A percentile compares a stretch with the other conserved stretches of the same genome.
phyloP scores from a whole-genome alignment of 1,284 basidiomycete species.

The Sanghuangporus sanghuang region DNA sequence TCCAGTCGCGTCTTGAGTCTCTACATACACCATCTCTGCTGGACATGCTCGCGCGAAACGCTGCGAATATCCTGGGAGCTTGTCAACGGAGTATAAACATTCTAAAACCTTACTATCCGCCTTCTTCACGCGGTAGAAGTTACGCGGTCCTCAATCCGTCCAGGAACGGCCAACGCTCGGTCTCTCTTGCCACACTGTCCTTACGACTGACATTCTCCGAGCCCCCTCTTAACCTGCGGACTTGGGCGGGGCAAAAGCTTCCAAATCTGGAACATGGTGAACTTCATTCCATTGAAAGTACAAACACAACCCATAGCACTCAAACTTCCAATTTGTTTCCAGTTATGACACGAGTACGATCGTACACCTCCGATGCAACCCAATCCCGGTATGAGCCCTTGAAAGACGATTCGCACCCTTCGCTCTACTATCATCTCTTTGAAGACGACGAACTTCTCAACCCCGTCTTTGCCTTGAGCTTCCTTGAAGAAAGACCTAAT shows the following conservation, averaged over 20 bases:
- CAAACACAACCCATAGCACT: not conserved
- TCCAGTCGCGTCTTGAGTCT: not conserved
- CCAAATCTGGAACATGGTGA: too few relatives aligned
- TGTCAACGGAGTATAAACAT: not conserved
- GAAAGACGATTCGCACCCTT: constrained; percentile 51
- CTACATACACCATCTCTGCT: not conserved
- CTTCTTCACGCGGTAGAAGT: not conserved
- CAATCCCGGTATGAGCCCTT: not conserved
- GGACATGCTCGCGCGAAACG: not conserved
- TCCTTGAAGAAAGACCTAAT: constrained; percentile 42
- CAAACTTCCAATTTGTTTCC: not conserved
- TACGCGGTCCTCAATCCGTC: not conserved
- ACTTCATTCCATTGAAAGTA: too few relatives aligned
- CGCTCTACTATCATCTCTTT: constrained; percentile 64
- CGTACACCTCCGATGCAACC: not conserved
- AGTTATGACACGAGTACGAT: not conserved
- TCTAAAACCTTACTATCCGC: not conserved
- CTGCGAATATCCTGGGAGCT: not conserved
- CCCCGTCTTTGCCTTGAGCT: constrained; percentile 61
- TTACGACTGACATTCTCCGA: not conserved
- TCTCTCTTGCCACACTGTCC: not conserved
- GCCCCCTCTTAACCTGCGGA: not conserved
- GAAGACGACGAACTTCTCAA: constrained; percentile 37
- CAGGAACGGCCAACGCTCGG: not conserved
- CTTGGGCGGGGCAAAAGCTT: too few relatives aligned